A percentile compares a stretch with the other conserved stretches of the same genome.
phyloP scores from a whole-genome alignment of 179 eudicot genomes.

The Silene noctiflora region DNA sequence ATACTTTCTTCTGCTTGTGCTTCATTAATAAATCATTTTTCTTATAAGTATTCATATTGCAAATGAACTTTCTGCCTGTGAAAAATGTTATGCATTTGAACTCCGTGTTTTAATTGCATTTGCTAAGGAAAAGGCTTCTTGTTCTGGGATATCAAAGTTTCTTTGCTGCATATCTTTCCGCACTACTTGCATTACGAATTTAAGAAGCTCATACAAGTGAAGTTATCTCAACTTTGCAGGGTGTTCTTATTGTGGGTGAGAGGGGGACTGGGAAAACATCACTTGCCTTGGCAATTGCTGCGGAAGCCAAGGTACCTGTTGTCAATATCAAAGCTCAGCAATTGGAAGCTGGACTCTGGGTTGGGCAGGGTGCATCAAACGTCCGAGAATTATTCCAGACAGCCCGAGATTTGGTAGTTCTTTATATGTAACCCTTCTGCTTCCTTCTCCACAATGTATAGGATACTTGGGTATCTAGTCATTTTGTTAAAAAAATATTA shows the following conservation, averaged over 20 bases:
- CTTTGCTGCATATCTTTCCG: neutral
- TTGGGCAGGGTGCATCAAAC: conserved; percentile 94
- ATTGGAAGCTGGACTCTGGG: conserved; percentile 87
- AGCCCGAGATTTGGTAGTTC: conserved; percentile 80
- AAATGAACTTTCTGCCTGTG: conserved; percentile 1
- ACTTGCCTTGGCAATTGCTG: conserved; percentile 85
- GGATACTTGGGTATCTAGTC: conserved; percentile 7
- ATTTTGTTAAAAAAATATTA: neutral
- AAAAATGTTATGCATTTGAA: neutral
- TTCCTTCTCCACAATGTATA: conserved; percentile 9
- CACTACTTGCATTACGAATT: neutral
- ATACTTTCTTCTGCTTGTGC: neutral
- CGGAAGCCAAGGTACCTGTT: conserved; percentile 91
- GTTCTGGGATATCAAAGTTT: neutral
- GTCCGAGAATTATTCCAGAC: conserved; percentile 92
- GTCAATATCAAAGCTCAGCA: conserved; percentile 84
- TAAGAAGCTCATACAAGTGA: conserved; percentile 2
- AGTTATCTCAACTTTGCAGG: conserved; percentile 42
- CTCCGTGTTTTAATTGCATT: neutral
- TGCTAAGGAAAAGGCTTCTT: neutral
- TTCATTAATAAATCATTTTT: neutral
- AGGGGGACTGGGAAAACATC: conserved; percentile 93
- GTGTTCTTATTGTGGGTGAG: conserved; percentile 90
- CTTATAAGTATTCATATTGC: neutral
- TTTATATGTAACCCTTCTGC: conserved; percentile 7